phyloP scores from a whole-genome alignment of 306 rosid genomes.

The Medicago lupulina region DNA sequence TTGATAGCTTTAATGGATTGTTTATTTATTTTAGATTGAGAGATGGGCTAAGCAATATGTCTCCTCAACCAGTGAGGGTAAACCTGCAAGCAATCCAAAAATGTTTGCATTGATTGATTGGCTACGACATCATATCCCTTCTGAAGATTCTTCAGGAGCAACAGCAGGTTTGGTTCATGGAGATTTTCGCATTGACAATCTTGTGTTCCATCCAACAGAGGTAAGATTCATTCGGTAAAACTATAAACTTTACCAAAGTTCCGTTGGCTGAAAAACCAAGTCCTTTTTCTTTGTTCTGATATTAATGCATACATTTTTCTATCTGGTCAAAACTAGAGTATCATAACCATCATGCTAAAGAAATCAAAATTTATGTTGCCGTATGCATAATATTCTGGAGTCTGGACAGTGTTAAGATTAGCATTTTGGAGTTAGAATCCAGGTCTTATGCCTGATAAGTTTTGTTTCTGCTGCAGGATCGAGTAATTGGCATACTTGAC shows the following conservation, averaged over 20 bases:
- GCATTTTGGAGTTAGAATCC: constrained; percentile 27
- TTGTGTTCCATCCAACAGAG: constrained; percentile 89
- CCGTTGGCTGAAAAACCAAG: constrained; percentile 12
- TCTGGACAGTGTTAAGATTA: constrained; percentile 26
- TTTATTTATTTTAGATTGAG: constrained; percentile 67
- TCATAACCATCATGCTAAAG: constrained; percentile 20
- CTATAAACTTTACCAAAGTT: constrained; percentile 29
- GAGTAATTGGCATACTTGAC: constrained; percentile 92
- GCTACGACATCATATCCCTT: constrained; percentile 72
- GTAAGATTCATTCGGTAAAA: constrained; percentile 47
- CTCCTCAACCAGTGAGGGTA: constrained; percentile 82
- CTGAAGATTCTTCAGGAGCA: constrained; percentile 82
- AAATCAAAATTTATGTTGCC: constrained; percentile 36
- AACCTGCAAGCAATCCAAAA: constrained; percentile 78
- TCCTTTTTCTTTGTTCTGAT: constrained; percentile 27
- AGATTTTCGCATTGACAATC: constrained; percentile 93
- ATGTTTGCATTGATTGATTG: constrained; percentile 85
- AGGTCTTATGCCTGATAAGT: constrained; percentile 39
- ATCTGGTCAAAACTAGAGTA: constrained; percentile 32
- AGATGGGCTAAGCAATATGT: constrained; percentile 93
- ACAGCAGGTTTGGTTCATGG: constrained; percentile 92
- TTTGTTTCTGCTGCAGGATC: constrained; percentile 72
- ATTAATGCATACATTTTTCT: constrained; percentile 10
- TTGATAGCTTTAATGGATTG: not conserved
- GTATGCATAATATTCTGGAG: constrained; percentile 34